Base-by-base conservation (phyloP, 1,284 basidiomycete genomes). In the Baeospora myosura region DNA sequence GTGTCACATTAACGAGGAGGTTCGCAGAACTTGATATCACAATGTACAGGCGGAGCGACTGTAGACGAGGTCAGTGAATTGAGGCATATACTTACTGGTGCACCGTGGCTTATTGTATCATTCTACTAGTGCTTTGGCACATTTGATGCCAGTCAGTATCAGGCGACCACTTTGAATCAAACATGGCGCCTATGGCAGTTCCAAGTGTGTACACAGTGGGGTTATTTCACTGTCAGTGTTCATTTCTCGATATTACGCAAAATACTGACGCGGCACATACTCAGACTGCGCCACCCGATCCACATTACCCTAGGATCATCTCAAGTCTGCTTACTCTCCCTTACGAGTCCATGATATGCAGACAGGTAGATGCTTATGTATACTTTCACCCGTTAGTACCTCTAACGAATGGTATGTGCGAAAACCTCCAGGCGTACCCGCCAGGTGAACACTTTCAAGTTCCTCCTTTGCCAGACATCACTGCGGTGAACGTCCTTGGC, bases 161-260 rank as follows among this genome's bases (percentile, higher is more conserved):
- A 73, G 47, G 68, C 71, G 10, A 76, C 73, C 0, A 74, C 71
- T 10, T 62, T 89, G 5, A 66, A 76, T 44, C 74, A 88, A 57
- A 73, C 71, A 0, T 94, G 90, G 89, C 73, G 91, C 32, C 68
- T 87, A 8, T 98, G 94, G 94, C 59, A 73, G 2, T 98, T 92
- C 74, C 93, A 96, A 61, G 80, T 84, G 44, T 96, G 91, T 65
- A 93, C 87, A 0, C 80, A 94, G 56, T 97, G 93, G 92, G 94
- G 93, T 1, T 97, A 92, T 62, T 93, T 95, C 58, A 72, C 66
- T 3, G 84, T 83, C 49, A 17, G 66, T 53, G 33, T 61, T 56
- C 11, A 12, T 43, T 40, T n/a, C 39, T 49, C 26, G 39, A 38
- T 5, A n/a, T n/a, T n/a, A n/a, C n/a, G n/a, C n/a, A n/a, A n/a